phyloP scores from a whole-genome alignment of 2,329 filamentous ascomycete species.

The Fusarium humuli region DNA sequence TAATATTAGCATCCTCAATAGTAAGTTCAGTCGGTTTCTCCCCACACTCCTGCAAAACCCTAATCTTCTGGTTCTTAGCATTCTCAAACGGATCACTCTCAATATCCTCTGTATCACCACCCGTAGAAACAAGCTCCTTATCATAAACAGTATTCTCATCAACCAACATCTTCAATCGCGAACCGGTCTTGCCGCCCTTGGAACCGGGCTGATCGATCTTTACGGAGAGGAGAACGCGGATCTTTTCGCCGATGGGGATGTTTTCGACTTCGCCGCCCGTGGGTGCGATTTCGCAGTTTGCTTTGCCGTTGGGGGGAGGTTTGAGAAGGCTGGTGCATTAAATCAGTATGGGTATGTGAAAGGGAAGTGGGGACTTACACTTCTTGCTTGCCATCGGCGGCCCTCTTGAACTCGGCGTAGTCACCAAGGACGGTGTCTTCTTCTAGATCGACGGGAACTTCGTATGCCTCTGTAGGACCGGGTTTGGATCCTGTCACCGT shows the following conservation, averaged over 20 bases:
- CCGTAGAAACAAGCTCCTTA: not conserved
- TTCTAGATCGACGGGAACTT: not conserved
- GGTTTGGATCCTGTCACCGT: constrained; percentile 9
- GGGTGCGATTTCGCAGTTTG: constrained; percentile 4
- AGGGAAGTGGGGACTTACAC: not conserved
- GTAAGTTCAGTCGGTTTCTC: constrained; percentile 13
- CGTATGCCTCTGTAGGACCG: not conserved
- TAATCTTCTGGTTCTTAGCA: constrained; percentile 14
- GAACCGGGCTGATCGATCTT: not conserved
- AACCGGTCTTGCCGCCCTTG: not conserved
- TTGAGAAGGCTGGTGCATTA: constrained; percentile 5
- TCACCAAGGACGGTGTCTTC: constrained; percentile 1
- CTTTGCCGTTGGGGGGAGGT: constrained; percentile 5
- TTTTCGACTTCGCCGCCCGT: not conserved
- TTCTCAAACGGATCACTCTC: constrained; percentile 9
- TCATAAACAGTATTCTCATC: constrained; percentile 4
- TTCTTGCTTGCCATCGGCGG: not conserved
- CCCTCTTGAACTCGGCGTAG: constrained; percentile 6
- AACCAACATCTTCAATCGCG: constrained; percentile 8
- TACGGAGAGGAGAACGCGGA: not conserved
- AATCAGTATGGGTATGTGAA: fast-evolving
- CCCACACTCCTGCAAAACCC: constrained; percentile 8
- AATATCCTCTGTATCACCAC: not conserved
- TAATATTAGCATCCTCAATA: constrained; percentile 12
- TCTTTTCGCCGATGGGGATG: not conserved